These are phyloP conservation scores for Pythium periplocum DNA, from an alignment of 352 stramenopile genomes.

Conservation along the genomic window DNA sequence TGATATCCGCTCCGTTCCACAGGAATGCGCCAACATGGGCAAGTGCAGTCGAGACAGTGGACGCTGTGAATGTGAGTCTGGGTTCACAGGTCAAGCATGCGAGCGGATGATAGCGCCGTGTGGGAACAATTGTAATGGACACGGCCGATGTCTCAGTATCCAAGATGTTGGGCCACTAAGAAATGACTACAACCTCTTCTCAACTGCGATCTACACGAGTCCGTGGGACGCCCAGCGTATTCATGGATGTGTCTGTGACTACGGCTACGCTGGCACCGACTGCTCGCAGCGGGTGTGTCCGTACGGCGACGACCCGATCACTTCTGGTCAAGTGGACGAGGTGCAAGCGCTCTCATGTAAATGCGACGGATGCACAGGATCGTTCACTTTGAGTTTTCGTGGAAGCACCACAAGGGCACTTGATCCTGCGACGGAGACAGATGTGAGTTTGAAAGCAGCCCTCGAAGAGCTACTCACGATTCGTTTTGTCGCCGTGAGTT, in stretches of 20 bases:
- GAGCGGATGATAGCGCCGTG: constrained; percentile 57
- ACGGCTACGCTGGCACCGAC: constrained; percentile 82
- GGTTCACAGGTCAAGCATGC: constrained; percentile 69
- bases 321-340: constrained; percentile 67
- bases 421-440: constrained; percentile 33
- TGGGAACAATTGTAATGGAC: constrained; percentile 79
- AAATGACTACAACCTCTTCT: constrained; percentile 66
- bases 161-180: constrained; percentile 29
- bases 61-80: constrained; percentile 71
- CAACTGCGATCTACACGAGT: constrained; percentile 43
- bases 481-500: constrained; percentile 34
- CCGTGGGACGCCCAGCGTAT: constrained; percentile 86
- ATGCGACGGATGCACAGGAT: constrained; percentile 47
- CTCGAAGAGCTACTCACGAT: constrained; percentile 50
- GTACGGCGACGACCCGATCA: constrained; percentile 82
- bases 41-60: constrained; percentile 70
- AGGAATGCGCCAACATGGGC: constrained; percentile 73
- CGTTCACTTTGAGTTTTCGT: constrained; percentile 60
- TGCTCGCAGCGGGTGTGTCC: constrained; percentile 84
- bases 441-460: constrained; percentile 34
- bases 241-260: constrained; percentile 85
- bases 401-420: constrained; percentile 45
- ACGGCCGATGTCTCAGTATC: constrained; percentile 88
- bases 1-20: constrained; percentile 27
- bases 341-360: constrained; percentile 72